phyloP scores from a whole-genome alignment of 148 eudicot genomes.

The Pouteria glomerata region DNA sequence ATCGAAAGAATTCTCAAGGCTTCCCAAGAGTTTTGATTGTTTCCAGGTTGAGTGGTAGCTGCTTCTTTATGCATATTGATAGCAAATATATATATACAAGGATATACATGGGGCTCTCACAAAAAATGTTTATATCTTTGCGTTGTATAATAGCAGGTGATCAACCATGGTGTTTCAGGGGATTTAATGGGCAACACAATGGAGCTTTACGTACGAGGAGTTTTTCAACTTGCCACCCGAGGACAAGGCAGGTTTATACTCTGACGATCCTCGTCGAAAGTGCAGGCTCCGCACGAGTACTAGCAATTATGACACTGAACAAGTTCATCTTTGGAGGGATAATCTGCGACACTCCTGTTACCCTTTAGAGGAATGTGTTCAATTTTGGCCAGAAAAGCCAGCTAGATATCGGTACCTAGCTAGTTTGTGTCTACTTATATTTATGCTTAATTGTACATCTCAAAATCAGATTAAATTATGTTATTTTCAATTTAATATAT shows the following conservation, averaged over 20 bases:
- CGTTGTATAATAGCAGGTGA: constrained; percentile 16
- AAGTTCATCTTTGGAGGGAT: constrained; percentile 46
- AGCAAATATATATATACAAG: background rate
- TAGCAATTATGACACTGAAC: constrained; percentile 25
- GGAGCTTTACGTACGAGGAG: constrained; percentile 29
- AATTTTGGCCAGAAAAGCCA: constrained; percentile 45
- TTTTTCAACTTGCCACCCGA: constrained; percentile 35
- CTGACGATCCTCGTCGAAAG: constrained; percentile 17
- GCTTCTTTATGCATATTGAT: background rate
- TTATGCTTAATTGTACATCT: too few relatives aligned
- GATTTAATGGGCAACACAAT: constrained; percentile 23
- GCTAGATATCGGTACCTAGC: constrained; percentile 29
- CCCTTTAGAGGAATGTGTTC: constrained; percentile 26
- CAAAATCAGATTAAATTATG: too few relatives aligned
- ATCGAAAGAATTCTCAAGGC: constrained; percentile 29
- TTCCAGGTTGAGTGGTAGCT: too few relatives aligned
- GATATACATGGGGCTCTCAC: background rate
- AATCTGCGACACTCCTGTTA: constrained; percentile 26
- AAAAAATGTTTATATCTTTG: background rate
- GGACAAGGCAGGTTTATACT: constrained; percentile 25
- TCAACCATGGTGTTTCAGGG: constrained; percentile 43
- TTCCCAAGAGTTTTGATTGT: constrained; percentile 28
- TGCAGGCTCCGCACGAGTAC: constrained; percentile 44
- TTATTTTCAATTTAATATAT: too few relatives aligned
- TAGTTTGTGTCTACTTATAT: too few relatives aligned